These are phyloP conservation scores for Amanita thiersii DNA, from an alignment of 768 basidiomycete genomes.

Conservation along the genomic window DNA sequence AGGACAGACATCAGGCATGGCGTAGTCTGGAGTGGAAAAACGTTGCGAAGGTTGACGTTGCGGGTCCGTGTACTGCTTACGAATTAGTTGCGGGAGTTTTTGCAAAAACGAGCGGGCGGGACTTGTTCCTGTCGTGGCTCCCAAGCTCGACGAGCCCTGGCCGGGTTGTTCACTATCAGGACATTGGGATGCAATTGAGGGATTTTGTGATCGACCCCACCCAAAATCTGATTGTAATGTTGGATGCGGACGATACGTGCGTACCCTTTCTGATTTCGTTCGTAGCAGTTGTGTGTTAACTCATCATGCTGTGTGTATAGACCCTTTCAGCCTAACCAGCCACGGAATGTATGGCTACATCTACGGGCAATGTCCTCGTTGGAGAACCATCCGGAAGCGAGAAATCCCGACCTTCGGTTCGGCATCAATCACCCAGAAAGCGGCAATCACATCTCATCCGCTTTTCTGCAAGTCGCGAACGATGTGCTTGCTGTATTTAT, in stretches of 20 bases:
- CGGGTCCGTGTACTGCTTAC: slow-evolving; percentile 32
- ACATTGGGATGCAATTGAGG: slow-evolving; percentile 32
- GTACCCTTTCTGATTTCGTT: background rate
- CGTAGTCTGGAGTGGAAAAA: slow-evolving; percentile 14
- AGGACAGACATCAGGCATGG: slow-evolving; percentile 18
- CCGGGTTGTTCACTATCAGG: slow-evolving; percentile 16
- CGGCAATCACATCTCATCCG: slow-evolving; percentile 16
- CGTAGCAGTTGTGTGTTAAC: background rate
- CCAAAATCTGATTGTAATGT: slow-evolving; percentile 47
- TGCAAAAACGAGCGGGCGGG: slow-evolving; percentile 27
- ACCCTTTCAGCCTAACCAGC: background rate
- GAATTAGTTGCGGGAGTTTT: slow-evolving; percentile 57
- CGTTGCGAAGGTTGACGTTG: slow-evolving; percentile 3
- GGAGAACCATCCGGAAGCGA: slow-evolving; percentile 33
- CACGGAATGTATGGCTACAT: slow-evolving; percentile 22
- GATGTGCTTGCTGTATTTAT: slow-evolving; percentile 46
- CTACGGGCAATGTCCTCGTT: slow-evolving; percentile 36
- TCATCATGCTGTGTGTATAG: background rate
- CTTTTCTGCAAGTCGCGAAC: slow-evolving; percentile 42
- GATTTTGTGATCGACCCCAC: slow-evolving; percentile 64
- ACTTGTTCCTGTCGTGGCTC: slow-evolving; percentile 16
- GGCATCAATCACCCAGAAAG: slow-evolving; percentile 16
- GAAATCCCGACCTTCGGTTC: slow-evolving; percentile 18
- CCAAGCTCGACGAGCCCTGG: slow-evolving; percentile 16
- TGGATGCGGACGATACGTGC: slow-evolving; percentile 17